These are phyloP conservation scores for Petrea volubilis DNA, from an alignment of 257 asterid species.

Conservation along the genomic window DNA sequence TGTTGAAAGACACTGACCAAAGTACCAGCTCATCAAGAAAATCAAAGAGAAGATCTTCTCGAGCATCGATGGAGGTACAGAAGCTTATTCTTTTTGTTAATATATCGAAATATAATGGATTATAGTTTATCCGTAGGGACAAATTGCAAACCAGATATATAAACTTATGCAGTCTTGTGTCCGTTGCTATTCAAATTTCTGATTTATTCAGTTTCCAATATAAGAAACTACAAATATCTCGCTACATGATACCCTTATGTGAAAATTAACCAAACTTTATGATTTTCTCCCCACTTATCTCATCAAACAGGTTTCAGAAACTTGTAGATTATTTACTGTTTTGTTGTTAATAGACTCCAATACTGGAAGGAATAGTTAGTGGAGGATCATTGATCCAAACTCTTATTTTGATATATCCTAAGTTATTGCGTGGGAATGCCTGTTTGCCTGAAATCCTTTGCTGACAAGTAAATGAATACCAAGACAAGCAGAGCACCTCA, in stretches of 20 bases:
- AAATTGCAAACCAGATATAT: background rate
- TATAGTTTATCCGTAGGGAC: background rate
- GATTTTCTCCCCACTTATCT: background rate
- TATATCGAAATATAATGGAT: background rate
- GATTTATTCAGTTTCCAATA: background rate
- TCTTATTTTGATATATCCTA: background rate
- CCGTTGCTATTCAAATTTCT: background rate
- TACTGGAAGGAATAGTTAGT: background rate
- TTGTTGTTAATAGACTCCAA: background rate
- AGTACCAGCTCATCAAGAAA: constrained; percentile 68
- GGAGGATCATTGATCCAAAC: background rate
- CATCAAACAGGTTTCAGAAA: background rate
- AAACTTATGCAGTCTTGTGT: background rate
- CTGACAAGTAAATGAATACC: background rate
- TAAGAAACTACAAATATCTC: background rate
- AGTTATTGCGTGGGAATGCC: background rate
- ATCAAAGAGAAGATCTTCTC: constrained; percentile 64
- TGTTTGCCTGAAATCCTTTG: constrained; percentile 3
- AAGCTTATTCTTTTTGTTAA: background rate
- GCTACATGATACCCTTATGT: background rate
- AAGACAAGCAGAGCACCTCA: background rate
- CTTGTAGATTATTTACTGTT: background rate
- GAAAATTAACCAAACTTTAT: background rate
- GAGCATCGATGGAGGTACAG: constrained; percentile 68
- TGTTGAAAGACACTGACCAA: constrained; percentile 81